Conservation (phyloP, 306 rosid genomes). For the Fragaria vesca region DNA sequence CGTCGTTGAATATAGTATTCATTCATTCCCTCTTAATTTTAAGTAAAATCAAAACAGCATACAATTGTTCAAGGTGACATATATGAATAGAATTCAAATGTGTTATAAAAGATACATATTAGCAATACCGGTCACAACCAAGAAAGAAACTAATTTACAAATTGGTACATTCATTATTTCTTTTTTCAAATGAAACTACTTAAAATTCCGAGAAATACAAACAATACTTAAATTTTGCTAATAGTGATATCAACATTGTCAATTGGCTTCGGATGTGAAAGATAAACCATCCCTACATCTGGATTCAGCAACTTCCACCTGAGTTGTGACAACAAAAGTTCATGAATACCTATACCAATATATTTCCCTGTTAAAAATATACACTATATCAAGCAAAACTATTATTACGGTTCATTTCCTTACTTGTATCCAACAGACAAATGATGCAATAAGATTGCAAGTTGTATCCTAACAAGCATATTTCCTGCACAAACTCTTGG, state of each 20-base stretch:
- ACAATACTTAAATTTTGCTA: slow-evolving; percentile 24
- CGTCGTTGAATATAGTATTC: no score
- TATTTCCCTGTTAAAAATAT: no score
- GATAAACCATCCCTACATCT: slow-evolving; percentile 23
- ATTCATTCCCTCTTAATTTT: neutral
- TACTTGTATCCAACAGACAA: slow-evolving; percentile 42
- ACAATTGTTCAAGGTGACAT: neutral
- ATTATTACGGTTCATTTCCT: neutral
- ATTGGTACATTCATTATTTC: neutral
- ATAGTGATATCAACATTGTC: slow-evolving; percentile 33
- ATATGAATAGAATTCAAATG: neutral
- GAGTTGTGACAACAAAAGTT: neutral
- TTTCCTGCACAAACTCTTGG: slow-evolving; percentile 46
- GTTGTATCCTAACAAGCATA: slow-evolving; percentile 39
- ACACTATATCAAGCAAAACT: neutral
- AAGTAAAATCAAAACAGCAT: no score
- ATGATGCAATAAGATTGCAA: slow-evolving; percentile 42
- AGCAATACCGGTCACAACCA: neutral
- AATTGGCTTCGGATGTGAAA: slow-evolving; percentile 31
- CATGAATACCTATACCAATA: neutral
- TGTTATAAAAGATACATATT: neutral
- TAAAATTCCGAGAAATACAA: neutral
- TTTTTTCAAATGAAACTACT: neutral
- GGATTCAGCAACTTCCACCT: slow-evolving; percentile 46
- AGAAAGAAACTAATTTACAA: neutral